phyloP scores from a whole-genome alignment of 495 filamentous ascomycete species.

The Tuber umbilicatum region DNA sequence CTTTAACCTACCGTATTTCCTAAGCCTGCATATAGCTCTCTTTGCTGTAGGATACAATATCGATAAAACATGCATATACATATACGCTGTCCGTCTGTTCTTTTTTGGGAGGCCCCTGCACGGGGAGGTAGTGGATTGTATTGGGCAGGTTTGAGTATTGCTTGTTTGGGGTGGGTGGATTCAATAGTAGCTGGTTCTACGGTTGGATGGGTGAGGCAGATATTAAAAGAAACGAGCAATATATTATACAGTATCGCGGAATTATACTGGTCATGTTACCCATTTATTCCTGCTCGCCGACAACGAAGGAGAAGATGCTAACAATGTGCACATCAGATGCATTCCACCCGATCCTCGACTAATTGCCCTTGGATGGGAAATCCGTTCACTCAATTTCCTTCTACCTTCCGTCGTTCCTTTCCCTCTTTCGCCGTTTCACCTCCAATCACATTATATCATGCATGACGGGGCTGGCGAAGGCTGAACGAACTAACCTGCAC shows the following conservation, averaged over 20 bases:
- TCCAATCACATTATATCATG: background rate
- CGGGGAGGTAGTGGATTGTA: background rate
- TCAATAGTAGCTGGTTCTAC: background rate
- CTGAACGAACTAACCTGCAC: background rate
- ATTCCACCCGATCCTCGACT: background rate
- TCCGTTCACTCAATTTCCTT: background rate
- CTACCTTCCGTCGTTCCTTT: background rate
- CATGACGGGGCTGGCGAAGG: background rate
- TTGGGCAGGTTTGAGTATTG: background rate
- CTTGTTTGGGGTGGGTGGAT: background rate
- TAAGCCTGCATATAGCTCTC: background rate
- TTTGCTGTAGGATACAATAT: background rate
- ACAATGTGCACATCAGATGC: background rate
- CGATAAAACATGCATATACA: background rate
- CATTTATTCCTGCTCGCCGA: background rate
- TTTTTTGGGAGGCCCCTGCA: background rate
- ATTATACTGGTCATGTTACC: background rate
- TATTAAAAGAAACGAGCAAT: background rate
- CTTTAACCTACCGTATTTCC: background rate
- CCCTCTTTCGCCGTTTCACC: background rate
- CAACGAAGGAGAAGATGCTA: background rate
- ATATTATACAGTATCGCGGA: background rate
- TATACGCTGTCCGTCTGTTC: background rate
- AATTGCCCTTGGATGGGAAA: background rate
- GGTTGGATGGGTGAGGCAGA: background rate